Conservation (phyloP, 495 filamentous ascomycete species). For the Penicillium maclennaniae region DNA sequence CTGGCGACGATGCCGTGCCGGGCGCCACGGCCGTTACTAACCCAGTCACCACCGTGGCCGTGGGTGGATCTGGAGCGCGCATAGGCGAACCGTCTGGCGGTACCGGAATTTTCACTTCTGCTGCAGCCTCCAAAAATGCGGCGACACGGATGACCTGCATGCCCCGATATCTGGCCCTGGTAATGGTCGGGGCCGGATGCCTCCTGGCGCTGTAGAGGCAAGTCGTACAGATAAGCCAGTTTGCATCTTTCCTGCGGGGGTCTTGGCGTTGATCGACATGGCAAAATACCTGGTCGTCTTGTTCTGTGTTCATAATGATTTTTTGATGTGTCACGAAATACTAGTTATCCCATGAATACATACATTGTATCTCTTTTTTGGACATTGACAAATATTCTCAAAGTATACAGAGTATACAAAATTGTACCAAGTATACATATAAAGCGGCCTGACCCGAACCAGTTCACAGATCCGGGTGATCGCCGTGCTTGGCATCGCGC, state of each 20-base stretch:
- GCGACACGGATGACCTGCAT: slow-evolving; percentile 17
- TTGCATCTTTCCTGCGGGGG: slow-evolving; percentile 9
- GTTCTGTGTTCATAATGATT: background rate
- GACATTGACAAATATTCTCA: no score
- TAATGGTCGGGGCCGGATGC: slow-evolving; percentile 28
- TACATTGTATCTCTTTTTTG: background rate
- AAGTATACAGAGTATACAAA: no score
- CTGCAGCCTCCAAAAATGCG: slow-evolving; percentile 20
- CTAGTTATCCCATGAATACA: background rate
- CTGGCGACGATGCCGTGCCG: slow-evolving; percentile 61
- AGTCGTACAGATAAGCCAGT: background rate
- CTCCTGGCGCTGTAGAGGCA: slow-evolving; percentile 20
- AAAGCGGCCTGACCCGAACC: no score
- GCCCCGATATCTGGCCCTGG: slow-evolving; percentile 23
- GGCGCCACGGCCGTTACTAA: slow-evolving; percentile 63
- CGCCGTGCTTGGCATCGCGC: background rate
- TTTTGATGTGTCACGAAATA: background rate
- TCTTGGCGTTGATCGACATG: slow-evolving; percentile 4
- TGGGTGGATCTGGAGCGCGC: slow-evolving; percentile 34
- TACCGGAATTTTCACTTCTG: slow-evolving; percentile 9
- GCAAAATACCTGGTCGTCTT: slow-evolving; percentile 6
- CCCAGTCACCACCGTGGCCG: slow-evolving; percentile 50
- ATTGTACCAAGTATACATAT: no score
- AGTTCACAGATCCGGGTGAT: background rate
- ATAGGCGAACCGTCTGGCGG: slow-evolving; percentile 31